These are phyloP conservation scores for Stellera chamaejasme DNA, from an alignment of 345 rosid genomes.

Conservation along the genomic window DNA sequence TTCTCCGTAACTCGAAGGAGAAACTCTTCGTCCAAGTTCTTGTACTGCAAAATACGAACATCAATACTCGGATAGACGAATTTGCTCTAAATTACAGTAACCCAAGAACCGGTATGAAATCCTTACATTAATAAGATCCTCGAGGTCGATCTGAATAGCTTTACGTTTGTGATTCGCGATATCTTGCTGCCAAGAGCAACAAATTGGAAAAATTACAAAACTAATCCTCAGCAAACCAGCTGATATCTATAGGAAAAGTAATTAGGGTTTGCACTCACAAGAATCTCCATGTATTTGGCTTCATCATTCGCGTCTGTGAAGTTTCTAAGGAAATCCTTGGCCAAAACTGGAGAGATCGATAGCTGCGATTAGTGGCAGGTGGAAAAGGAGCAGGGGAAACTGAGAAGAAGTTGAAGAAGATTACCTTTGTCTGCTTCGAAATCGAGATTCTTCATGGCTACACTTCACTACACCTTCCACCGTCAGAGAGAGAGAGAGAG, in stretches of 20 bases:
- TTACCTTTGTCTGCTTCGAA: conserved; percentile 61
- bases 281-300: conserved; percentile 71
- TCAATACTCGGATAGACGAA: not conserved
- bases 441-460: conserved; percentile 53
- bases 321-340: conserved; percentile 74
- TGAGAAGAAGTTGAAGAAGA: not conserved
- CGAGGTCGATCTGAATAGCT: conserved; percentile 71
- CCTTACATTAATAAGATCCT: conserved; percentile 66
- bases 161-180: conserved; percentile 74
- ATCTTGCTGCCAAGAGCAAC: conserved; percentile 53
- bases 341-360: conserved; percentile 28
- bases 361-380: not conserved
- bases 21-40: conserved; percentile 62
- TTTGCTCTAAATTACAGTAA: not conserved
- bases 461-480: not conserved
- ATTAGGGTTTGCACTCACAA: conserved; percentile 46
- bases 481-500: conserved; percentile 2
- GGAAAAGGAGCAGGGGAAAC: not conserved
- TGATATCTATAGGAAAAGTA: not conserved
- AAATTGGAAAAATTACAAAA: not conserved
- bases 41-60: conserved; percentile 35
- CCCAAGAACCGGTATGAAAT: conserved; percentile 3
- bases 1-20: conserved; percentile 68
- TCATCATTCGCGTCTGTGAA: conserved; percentile 62
- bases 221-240: not conserved